Evolutionary conservation across 1,284 basidiomycete species (phyloP).

Genomic region (Serendipita sp.): DNA sequence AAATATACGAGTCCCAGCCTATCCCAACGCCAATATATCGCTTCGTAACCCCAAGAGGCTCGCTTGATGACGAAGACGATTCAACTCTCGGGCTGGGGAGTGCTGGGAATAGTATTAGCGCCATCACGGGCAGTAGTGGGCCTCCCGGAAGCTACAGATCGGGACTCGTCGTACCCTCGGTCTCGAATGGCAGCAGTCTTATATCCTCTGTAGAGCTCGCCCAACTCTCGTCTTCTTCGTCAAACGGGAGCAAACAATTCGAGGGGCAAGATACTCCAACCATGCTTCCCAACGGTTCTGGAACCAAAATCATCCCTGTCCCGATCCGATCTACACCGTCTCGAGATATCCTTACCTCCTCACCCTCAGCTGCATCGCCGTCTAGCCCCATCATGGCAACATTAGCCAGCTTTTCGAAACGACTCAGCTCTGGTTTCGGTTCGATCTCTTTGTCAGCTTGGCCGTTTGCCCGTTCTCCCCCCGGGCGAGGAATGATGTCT

Average conservation of each 20-base stretch:
- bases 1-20: background rate
- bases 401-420: slow-evolving; percentile 1
- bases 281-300: background rate
- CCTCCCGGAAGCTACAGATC: background rate
- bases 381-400: background rate
- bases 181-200: background rate
- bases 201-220: background rate
- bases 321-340: too few relatives aligned
- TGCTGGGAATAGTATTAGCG: too few relatives aligned
- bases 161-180: background rate
- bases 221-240: background rate
- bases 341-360: too few relatives aligned
- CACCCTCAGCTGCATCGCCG: background rate
- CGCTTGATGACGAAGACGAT: background rate
- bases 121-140: too few relatives aligned
- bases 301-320: background rate
- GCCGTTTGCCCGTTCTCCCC: background rate
- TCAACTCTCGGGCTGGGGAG: background rate
- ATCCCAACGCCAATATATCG: background rate
- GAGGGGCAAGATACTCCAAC: background rate
- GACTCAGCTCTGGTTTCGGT: background rate
- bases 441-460: background rate
- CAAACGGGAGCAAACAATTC: background rate
- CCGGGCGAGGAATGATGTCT: background rate
- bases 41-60: background rate